Conservation (phyloP, 2,329 filamentous ascomycete species). For the Colletotrichum sp. region DNA sequence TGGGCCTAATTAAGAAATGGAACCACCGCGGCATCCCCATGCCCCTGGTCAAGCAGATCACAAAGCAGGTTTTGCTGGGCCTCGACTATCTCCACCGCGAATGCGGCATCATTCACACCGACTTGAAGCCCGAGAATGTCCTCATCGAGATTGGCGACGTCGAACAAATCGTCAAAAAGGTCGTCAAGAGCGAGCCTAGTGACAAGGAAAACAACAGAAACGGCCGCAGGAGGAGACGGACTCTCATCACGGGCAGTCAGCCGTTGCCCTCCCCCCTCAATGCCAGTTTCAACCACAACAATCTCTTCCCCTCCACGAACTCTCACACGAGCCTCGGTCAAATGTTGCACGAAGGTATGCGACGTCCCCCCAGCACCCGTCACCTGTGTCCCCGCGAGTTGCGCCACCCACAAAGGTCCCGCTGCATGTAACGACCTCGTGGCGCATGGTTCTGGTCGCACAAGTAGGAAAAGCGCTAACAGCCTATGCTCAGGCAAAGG, state of each 20-base stretch:
- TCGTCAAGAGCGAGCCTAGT: conserved; percentile 78
- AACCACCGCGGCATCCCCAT: conserved; percentile 97
- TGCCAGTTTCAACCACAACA: conserved; percentile 82
- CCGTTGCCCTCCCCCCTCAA: conserved; percentile 94
- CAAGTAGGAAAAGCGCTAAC: neutral
- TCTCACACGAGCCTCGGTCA: conserved; percentile 82
- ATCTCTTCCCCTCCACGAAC: conserved; percentile 68
- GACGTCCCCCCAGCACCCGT: neutral
- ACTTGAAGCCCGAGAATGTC: conserved; percentile 97
- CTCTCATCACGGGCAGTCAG: conserved; percentile 95
- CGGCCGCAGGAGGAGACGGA: conserved; percentile 85
- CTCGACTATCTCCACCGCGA: conserved; percentile 96
- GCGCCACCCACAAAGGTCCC: neutral
- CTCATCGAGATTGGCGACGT: conserved; percentile 99
- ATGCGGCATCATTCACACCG: conserved; percentile 98
- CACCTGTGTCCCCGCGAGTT: neutral
- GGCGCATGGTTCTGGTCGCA: neutral
- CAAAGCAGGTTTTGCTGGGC: conserved; percentile 94
- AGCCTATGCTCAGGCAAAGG: conserved; percentile 30
- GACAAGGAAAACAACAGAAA: conserved; percentile 92
- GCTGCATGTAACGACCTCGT: neutral
- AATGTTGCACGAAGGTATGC: conserved; percentile 79
- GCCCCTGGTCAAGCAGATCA: conserved; percentile 96
- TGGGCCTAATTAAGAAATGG: conserved; percentile 97
- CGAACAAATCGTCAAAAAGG: conserved; percentile 96